These are phyloP conservation scores for Cyberlindnera bimundalis DNA, from an alignment of 805 yeast genomes.

Conservation along the genomic window DNA sequence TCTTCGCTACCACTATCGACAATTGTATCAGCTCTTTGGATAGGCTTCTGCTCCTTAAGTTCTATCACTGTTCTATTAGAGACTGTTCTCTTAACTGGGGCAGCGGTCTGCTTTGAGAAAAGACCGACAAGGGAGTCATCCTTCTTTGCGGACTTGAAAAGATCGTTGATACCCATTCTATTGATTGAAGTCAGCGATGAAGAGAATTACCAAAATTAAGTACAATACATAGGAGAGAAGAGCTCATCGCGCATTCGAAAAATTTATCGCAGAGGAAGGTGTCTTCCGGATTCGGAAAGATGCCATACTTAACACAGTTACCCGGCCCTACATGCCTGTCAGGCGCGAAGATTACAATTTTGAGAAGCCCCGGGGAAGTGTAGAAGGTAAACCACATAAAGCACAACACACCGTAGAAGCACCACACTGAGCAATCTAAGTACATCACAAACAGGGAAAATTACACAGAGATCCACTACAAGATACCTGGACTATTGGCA, in stretches of 20 bases:
- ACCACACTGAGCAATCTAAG: no score
- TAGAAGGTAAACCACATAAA: not conserved
- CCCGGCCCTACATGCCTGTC: conserved; percentile 8
- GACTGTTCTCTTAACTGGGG: conserved; percentile 44
- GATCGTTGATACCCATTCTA: conserved; percentile 30
- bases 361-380: conserved; percentile 3
- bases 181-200: not conserved
- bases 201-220: no score
- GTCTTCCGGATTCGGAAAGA: conserved; percentile 5
- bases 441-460: no score
- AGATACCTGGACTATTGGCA: no score
- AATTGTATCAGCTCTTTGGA: conserved; percentile 20
- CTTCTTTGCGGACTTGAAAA: conserved; percentile 32
- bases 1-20: conserved; percentile 22
- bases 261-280: conserved; percentile 8
- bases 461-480: no score
- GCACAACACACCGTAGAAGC: no score
- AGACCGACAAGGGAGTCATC: conserved; percentile 32
- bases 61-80: conserved; percentile 33
- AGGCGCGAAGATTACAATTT: conserved; percentile 2
- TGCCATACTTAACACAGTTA: conserved; percentile 4
- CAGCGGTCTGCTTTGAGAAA: conserved; percentile 39
- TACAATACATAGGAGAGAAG: not conserved
- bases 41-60: conserved; percentile 16
- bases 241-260: conserved; percentile 22